Evolutionary conservation across 2,329 filamentous ascomycete species (phyloP), one percentile per base, ranked within the genome.

Genomic region (Ramularia collo-cygni): DNA sequence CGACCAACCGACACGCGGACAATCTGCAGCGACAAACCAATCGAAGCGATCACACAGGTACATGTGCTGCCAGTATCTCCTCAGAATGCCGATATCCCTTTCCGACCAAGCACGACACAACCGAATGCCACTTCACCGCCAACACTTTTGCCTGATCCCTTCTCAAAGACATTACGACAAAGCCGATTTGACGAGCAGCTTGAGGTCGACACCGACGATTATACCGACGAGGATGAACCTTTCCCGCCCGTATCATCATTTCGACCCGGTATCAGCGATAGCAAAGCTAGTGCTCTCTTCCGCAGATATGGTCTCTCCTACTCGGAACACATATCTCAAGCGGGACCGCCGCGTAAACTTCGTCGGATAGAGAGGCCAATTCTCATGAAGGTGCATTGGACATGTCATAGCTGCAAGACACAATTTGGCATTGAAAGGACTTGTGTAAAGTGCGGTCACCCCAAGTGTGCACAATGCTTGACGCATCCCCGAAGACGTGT

Each of bases 331-430:
- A 33, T 19, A 60, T 2, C 62, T 55, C 29, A 40, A 9, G 37
- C 45, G 18, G 50, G 51, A 31, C 50, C 50, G 24, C 50, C 53
- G 1, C 43, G 37, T n/a, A 57, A 57, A 40, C 46, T 53, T 15
- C 40, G 52, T 42, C 54, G 55, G 16, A 52, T 58, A 4, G 55
- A 58, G 35, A 87, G 85, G 67, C 75, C 82, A 9, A 83, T 87
- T 50, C 79, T 83, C 43, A 83, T 89, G 75, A 79, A 84, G 38
- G 76, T 88, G 38, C 83, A 85, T 60, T 77, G 81, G 51, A 81
- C 76, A 47, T 95, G 89, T 64, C 89, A 95, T 64, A 74, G 77
- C 51, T 95, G 89, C 68, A 76, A 80, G 43, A 77, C 81, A 10
- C 75, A 76, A 16, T 94, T 90, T 60, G 81, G 83, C 40, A 64